These are phyloP conservation scores for Cucurbita moschata DNA, from an alignment of 306 rosid genomes.

Conservation along the genomic window DNA sequence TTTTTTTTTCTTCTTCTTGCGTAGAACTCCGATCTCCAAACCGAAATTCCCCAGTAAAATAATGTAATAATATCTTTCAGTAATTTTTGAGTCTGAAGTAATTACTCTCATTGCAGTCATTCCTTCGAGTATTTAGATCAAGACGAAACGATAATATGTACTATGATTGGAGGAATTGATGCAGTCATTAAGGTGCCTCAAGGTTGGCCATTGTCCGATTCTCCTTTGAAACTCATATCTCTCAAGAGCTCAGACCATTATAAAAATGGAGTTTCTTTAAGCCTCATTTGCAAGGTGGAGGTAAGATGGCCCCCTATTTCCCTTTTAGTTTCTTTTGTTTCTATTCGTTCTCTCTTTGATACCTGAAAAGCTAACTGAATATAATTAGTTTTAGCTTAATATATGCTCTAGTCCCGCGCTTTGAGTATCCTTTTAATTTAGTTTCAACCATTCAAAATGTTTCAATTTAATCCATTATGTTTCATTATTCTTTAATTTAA, in stretches of 20 bases:
- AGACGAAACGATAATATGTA: constrained; percentile 59
- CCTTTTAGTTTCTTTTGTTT: neutral
- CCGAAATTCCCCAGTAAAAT: neutral
- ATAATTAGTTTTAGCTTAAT: neutral
- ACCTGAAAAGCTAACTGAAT: neutral
- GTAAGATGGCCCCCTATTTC: constrained; percentile 20
- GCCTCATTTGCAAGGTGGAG: constrained; percentile 53
- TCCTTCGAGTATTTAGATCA: constrained; percentile 43
- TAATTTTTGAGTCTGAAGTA: neutral
- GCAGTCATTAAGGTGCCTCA: constrained; percentile 52
- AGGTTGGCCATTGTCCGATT: constrained; percentile 54
- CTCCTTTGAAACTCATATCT: constrained; percentile 53
- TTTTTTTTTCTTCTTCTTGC: neutral
- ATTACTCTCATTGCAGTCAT: constrained; percentile 28
- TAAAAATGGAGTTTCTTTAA: constrained; percentile 32
- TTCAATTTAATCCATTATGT: neutral
- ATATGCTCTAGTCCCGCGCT: neutral
- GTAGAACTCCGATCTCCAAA: neutral
- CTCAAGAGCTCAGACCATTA: constrained; percentile 42
- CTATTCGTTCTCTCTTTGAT: neutral
- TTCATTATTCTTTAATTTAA: no score
- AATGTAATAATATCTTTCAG: neutral
- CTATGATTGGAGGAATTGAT: constrained; percentile 47
- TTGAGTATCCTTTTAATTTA: neutral
- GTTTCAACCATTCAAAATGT: no score